Evolutionary conservation across 2,329 filamentous ascomycete genomes (phyloP).

Genomic region (Colletotrichum destructivum): DNA sequence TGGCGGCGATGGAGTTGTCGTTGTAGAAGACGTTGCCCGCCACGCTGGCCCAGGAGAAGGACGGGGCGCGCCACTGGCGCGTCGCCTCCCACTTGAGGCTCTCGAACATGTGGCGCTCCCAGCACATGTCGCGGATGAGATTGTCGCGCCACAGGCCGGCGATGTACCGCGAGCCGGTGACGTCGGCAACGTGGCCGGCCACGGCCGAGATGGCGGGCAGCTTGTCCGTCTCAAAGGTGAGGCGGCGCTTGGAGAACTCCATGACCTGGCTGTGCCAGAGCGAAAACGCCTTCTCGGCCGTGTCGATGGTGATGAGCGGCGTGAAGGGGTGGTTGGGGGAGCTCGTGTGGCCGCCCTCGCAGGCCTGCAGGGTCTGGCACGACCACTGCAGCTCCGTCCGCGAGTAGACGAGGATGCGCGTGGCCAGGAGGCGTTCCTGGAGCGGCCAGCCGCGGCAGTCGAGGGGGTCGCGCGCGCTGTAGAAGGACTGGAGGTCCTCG

Average conservation of each 20-base stretch:
- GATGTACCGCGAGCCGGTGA: background rate
- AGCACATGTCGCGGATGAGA: background rate
- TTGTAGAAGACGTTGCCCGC: conserved; percentile 1
- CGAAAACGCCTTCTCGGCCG: background rate
- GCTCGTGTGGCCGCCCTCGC: background rate
- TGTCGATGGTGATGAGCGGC: background rate
- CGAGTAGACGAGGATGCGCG: background rate
- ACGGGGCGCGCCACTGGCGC: background rate
- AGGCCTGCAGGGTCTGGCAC: background rate
- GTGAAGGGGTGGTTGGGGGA: background rate
- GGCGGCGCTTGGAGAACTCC: background rate
- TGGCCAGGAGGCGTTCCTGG: background rate
- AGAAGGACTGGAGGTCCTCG: too few relatives aligned
- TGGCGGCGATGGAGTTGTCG: background rate
- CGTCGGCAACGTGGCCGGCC: background rate
- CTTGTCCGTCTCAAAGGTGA: background rate
- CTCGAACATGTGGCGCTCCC: background rate
- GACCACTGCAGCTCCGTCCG: background rate
- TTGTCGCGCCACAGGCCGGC: background rate
- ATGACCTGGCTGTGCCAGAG: background rate
- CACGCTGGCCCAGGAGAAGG: conserved; percentile 1
- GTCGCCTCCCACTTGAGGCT: background rate
- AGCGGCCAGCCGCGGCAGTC: background rate
- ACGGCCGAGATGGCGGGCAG: background rate
- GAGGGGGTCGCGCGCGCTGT: background rate